A percentile compares a stretch with the other conserved stretches of the same genome.
Evolutionary conservation across 2,329 filamentous ascomycete genomes (phyloP).

Genomic region (Bipolaris bicolor): DNA sequence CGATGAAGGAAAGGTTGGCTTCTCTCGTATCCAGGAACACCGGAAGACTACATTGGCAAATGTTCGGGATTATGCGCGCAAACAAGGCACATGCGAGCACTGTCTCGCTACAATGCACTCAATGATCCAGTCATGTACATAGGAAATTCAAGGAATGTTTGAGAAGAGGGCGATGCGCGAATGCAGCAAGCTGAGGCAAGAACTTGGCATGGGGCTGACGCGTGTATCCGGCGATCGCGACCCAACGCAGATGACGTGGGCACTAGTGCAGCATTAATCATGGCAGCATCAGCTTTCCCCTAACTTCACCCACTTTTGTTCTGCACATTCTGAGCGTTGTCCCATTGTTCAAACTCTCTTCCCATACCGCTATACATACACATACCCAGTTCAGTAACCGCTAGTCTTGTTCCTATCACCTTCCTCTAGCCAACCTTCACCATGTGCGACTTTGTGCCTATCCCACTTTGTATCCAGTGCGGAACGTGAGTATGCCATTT

Average conservation of each 20-base stretch:
- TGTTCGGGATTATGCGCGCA: not conserved
- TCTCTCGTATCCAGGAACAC: not conserved
- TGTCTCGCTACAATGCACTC: not conserved
- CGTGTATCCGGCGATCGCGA: conserved; percentile 14
- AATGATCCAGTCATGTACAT: not conserved
- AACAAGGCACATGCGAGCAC: not conserved
- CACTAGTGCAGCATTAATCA: conserved; percentile 11
- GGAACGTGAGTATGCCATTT: conserved; percentile 44
- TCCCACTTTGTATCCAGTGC: conserved; percentile 63
- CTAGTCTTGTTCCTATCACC: not conserved
- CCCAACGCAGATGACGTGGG: conserved; percentile 11
- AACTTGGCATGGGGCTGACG: conserved; percentile 9
- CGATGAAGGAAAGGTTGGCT: not conserved
- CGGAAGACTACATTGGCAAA: not conserved
- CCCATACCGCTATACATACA: not conserved
- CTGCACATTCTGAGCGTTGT: conserved; percentile 1
- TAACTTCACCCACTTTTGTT: conserved; percentile 6
- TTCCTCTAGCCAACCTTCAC: not conserved
- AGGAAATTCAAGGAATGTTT: not conserved
- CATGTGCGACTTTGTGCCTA: conserved; percentile 50
- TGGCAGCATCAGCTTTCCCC: conserved; percentile 14
- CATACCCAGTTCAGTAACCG: not conserved
- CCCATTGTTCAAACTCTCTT: not conserved
- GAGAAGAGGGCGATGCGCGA: not conserved
- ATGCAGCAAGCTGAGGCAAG: conserved; percentile 6